Evolutionary conservation across 257 asterid species (phyloP), one percentile per base, ranked within the genome.

Genomic region (Salvia splendens): DNA sequence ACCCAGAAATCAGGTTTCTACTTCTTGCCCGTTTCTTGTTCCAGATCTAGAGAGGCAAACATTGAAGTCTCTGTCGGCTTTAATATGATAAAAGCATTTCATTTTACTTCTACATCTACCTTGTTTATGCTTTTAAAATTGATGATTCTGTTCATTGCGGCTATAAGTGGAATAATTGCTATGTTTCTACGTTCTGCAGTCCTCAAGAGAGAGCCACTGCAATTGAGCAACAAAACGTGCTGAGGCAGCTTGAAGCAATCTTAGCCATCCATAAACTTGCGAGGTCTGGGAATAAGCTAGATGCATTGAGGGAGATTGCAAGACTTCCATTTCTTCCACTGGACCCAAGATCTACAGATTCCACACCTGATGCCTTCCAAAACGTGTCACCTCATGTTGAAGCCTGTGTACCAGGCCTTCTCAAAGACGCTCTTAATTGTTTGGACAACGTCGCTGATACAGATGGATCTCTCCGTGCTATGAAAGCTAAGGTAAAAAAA

Each of bases 241-340:
- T 86, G 57, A 77, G 96, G 72, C 99, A 93, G 81, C 97, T 93
- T 5, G 99, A 93, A 73, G 97, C 97, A 14, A 61, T 88, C 72
- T 70, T 93, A 77, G 76, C 86, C 15, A 84, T 88, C 76, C 89
- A 93, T 69, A 88, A 81, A 76, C 86, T 94, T 51, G 85, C 92
- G 30, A 81, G 83, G 61, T 68, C 78, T 5, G 97, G 95, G 47
- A 82, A 83, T 59, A 85, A 80, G 48, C 58, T 94, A 79, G 95
- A 94, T 73, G 96, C 96, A 68, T 50, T 91, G 57, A 88, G 91
- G 77, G 99, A 94, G 82, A 82, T 94, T 43, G 92, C 99, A 28
- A 88, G 79, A 73, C 89, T 94, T 66, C 89, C 97, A n/a, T 94
- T 94, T 79, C 96, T 94, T 57, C 97, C 99, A 35, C 83, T 91